Evolutionary conservation across 1,284 basidiomycete genomes (phyloP).

Genomic region (Trichosporon ovoides): DNA sequence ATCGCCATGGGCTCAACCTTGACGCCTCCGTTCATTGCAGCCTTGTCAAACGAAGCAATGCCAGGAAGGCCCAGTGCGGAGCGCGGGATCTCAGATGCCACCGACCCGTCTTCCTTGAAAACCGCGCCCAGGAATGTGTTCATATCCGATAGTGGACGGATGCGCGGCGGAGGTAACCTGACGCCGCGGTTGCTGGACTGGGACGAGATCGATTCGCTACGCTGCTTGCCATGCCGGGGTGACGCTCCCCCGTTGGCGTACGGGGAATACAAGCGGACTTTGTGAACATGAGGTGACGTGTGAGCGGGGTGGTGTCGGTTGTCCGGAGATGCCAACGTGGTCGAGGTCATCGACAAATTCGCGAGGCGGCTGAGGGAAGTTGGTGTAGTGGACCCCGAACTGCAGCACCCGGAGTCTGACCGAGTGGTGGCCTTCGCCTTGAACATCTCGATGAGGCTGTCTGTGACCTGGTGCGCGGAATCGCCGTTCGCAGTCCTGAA

Average conservation of each 20-base stretch:
- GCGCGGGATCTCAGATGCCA: constrained; percentile 35
- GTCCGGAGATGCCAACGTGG: constrained; percentile 30
- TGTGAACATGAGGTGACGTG: constrained; percentile 45
- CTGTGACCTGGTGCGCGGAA: constrained; percentile 18
- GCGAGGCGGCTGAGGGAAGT: constrained; percentile 1
- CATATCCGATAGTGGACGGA: constrained; percentile 41
- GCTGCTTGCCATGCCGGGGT: constrained; percentile 23
- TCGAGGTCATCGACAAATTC: constrained; percentile 15
- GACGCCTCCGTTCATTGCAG: constrained; percentile 32
- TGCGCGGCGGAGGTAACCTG: constrained; percentile 11
- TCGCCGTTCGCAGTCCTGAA: too few species aligned
- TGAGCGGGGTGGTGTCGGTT: constrained; percentile 43
- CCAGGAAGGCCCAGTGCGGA: constrained; percentile 41
- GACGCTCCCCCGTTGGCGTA: constrained; percentile 35
- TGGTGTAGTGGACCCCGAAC: constrained; percentile 19
- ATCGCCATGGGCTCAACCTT: constrained; percentile 36
- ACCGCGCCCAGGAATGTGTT: constrained; percentile 38
- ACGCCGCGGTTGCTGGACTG: background rate
- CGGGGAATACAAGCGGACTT: constrained; percentile 48
- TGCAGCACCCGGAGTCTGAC: background rate
- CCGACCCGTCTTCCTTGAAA: constrained; percentile 37
- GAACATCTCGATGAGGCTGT: constrained; percentile 35
- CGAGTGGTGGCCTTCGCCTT: constrained; percentile 27
- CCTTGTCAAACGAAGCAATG: constrained; percentile 37
- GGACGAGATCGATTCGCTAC: constrained; percentile 20